A percentile compares a stretch with the other conserved stretches of the same genome.
Conservation (phyloP, 2,329 filamentous ascomycete species). For the Colletotrichum tropicale region DNA sequence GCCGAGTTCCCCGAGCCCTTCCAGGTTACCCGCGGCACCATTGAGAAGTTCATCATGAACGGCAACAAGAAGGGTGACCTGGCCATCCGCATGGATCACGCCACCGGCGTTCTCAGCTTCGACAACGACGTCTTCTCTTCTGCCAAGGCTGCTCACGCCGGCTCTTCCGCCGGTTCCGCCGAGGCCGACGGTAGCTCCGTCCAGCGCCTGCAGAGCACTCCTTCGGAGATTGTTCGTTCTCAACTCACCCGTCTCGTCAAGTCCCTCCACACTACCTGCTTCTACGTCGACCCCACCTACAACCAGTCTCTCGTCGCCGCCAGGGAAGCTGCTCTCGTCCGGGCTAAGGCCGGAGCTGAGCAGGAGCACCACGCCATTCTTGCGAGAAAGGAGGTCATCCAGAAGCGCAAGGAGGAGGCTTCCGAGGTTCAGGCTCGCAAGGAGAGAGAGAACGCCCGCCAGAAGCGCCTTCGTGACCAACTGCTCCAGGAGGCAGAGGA, state of each 20-base stretch:
- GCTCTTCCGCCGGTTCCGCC: slow-evolving; percentile 83
- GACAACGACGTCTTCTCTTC: slow-evolving; percentile 99
- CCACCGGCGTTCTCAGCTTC: slow-evolving; percentile 92
- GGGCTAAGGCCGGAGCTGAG: slow-evolving; percentile 86
- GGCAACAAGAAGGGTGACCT: slow-evolving; percentile 99
- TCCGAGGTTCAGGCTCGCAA: slow-evolving; percentile 85
- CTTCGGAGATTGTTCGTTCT: slow-evolving; percentile 94
- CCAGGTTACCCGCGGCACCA: slow-evolving; percentile 86
- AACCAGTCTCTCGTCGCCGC: slow-evolving; percentile 81
- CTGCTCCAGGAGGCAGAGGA: slow-evolving; percentile 90
- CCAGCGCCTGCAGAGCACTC: slow-evolving; percentile 95
- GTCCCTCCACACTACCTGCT: slow-evolving; percentile 89
- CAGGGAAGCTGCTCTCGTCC: slow-evolving; percentile 78
- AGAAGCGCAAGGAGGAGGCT: slow-evolving; percentile 97
- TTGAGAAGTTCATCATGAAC: slow-evolving; percentile 99
- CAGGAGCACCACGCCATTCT: slow-evolving; percentile 88
- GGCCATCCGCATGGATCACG: slow-evolving; percentile 94
- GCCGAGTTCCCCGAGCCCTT: slow-evolving; percentile 97
- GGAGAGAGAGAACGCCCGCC: slow-evolving; percentile 90
- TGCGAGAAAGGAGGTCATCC: slow-evolving; percentile 86
- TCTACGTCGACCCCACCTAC: slow-evolving; percentile 92
- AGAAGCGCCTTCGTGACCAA: slow-evolving; percentile 85
- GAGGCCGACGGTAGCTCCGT: slow-evolving; percentile 85
- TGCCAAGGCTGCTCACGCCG: slow-evolving; percentile 86
- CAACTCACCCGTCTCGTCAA: slow-evolving; percentile 92